phyloP scores from a whole-genome alignment of 148 eudicot genomes.

The Fagopyrum homotropicum region DNA sequence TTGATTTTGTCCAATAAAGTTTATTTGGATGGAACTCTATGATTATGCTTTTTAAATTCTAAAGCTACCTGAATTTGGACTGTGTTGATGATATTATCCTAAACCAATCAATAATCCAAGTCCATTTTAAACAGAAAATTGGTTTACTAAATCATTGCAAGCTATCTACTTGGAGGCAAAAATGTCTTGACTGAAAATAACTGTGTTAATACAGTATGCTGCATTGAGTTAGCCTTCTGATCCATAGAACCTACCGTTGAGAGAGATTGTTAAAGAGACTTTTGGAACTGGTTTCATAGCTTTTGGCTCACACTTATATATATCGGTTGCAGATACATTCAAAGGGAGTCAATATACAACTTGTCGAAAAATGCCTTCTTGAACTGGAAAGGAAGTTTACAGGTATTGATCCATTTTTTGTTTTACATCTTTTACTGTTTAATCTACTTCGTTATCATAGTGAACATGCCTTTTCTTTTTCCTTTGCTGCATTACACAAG shows the following conservation, averaged over 20 bases:
- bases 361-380: constrained; percentile 42
- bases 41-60: not conserved
- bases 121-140: not conserved
- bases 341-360: constrained; percentile 66
- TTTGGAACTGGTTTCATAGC: not conserved
- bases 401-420: constrained; percentile 33
- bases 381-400: constrained; percentile 60
- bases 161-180: not conserved
- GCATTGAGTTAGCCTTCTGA: not conserved
- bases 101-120: not conserved
- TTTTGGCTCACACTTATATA: constrained; percentile 1
- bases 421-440: not conserved
- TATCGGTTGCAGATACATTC: constrained; percentile 66
- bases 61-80: not conserved
- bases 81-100: not conserved
- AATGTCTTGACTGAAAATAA: not conserved
- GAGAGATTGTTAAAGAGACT: not conserved
- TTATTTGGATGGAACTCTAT: not conserved
- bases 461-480: not conserved
- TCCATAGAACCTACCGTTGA: not conserved
- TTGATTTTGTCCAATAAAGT: not conserved
- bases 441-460: not conserved
- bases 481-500: not conserved
- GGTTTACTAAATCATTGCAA: not conserved
- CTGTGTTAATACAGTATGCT: not conserved